Conservation (phyloP, 1,284 basidiomycete species). For the Heterobasidion occidentale region DNA sequence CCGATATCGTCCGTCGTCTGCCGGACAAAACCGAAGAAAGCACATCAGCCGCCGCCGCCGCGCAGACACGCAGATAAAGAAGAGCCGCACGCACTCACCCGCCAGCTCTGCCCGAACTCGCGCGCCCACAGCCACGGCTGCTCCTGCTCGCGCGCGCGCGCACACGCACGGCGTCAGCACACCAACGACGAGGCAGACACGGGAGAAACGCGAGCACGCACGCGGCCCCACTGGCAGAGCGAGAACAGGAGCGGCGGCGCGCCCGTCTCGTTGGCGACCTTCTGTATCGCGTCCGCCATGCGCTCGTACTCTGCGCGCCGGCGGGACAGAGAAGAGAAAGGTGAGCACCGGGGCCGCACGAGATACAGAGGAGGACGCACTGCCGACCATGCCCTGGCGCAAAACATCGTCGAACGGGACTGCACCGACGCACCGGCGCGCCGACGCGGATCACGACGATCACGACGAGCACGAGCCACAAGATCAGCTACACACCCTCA, state of each 20-base stretch:
- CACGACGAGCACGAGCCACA: slow-evolving; percentile 24
- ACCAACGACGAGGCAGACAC: not conserved
- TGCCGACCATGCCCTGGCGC: slow-evolving; percentile 45
- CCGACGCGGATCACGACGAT: slow-evolving; percentile 33
- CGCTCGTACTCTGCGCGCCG: slow-evolving; percentile 21
- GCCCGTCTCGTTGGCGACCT: slow-evolving; percentile 32
- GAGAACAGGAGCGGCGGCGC: slow-evolving; percentile 41
- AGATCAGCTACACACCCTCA: not conserved
- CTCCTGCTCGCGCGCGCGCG: slow-evolving; percentile 24
- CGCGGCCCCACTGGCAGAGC: slow-evolving; percentile 52
- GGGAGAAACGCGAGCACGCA: slow-evolving; percentile 25
- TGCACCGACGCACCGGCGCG: too few species aligned
- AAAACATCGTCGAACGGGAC: slow-evolving; percentile 47
- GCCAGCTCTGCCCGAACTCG: slow-evolving; percentile 49
- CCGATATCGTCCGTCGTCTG: slow-evolving; percentile 52
- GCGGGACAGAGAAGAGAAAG: too few species aligned
- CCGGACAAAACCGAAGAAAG: too few species aligned
- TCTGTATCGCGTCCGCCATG: slow-evolving; percentile 45
- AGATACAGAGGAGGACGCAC: too few species aligned
- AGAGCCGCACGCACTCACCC: slow-evolving; percentile 40
- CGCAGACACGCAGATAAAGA: too few species aligned
- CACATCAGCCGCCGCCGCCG: too few species aligned
- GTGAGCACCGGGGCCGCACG: too few species aligned
- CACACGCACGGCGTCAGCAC: not conserved
- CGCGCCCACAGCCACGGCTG: slow-evolving; percentile 54